Base-by-base conservation (phyloP, 2,329 filamentous ascomycete genomes). In the Pleoardoris graminearum region DNA sequence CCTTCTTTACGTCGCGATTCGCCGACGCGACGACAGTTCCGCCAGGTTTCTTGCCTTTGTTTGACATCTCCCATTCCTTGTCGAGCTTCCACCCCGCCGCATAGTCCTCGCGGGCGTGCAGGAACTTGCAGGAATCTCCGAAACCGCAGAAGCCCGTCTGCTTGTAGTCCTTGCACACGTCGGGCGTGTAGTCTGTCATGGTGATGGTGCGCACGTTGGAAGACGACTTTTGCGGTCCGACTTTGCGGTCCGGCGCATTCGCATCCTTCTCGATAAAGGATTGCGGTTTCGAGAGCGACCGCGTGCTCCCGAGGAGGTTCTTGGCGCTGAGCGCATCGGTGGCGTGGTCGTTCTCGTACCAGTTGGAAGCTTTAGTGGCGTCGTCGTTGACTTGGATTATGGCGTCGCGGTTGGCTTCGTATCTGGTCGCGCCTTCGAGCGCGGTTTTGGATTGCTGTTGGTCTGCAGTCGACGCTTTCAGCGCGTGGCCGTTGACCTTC, bases 1-100 rank as follows among this genome's bases (percentile, higher is more conserved):
- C 75, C 17, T 72, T 70, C 7, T 63, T 62, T 8, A 55, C 65
- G 21, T 74, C 75, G 4, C 81, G 77, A 59, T 84, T 82, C 3
- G 83, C 83, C 47, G 80, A 85, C 22, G 84, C 82, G 2, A 88
- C 78, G 0, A 79, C 74, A 22, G 75, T 77, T 10, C 79, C 80
- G 5, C 65, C 66, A 6, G 78, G 78, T 56, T 80, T 81, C 63
- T 84, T 79, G 47, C 75, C 76, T 66, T 89, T 92, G 6, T 85
- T 89, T 2, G 87, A 85, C 30, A 84, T 87, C 69, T 99, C 94
- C 94, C 94, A 99, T 43, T 97, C 93, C 47, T 83, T 82, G 72
- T 99, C 94, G 4, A 99, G 80, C 71, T 97, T 91, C 94, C 94
- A 99, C 2, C 94, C 94, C 69, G 92, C 88, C 63, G 93, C 91